Conservation (phyloP, 768 basidiomycete genomes). For the Clitopilus passeckerianus region DNA sequence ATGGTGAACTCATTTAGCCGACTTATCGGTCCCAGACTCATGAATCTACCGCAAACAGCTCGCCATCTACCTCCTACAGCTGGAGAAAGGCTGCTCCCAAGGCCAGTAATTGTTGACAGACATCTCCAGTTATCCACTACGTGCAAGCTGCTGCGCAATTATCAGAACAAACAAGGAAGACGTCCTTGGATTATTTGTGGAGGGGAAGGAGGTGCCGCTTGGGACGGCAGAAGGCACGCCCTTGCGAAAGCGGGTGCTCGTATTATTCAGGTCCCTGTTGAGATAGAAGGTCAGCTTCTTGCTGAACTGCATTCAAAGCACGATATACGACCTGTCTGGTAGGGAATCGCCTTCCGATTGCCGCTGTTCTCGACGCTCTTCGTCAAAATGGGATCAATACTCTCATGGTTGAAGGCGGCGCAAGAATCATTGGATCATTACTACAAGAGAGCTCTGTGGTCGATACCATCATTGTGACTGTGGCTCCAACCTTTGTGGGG, state of each 20-base stretch:
- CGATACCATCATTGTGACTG: conserved; percentile 77
- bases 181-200: conserved; percentile 73
- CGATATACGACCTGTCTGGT: too few species aligned
- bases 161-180: conserved; percentile 47
- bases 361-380: conserved; percentile 46
- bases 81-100: conserved; percentile 36
- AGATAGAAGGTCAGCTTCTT: conserved; percentile 25
- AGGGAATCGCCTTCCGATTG: conserved; percentile 32
- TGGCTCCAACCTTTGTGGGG: conserved; percentile 84
- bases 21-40: not conserved
- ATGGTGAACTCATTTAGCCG: conserved; percentile 46
- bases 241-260: conserved; percentile 66
- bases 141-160: conserved; percentile 72
- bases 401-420: conserved; percentile 97
- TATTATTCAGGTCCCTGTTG: conserved; percentile 46
- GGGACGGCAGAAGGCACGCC: conserved; percentile 27
- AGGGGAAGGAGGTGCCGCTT: conserved; percentile 16
- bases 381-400: conserved; percentile 54
- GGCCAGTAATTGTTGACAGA: conserved; percentile 82
- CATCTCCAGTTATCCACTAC: conserved; percentile 57
- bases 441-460: conserved; percentile 39
- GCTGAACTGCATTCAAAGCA: too few species aligned
- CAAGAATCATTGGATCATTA: conserved; percentile 74
- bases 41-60: conserved; percentile 28
- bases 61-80: conserved; percentile 47